A percentile compares a stretch with the other conserved stretches of the same genome.
Conservation (phyloP, 2,329 filamentous ascomycete species). For the Fusarium irregulare region DNA sequence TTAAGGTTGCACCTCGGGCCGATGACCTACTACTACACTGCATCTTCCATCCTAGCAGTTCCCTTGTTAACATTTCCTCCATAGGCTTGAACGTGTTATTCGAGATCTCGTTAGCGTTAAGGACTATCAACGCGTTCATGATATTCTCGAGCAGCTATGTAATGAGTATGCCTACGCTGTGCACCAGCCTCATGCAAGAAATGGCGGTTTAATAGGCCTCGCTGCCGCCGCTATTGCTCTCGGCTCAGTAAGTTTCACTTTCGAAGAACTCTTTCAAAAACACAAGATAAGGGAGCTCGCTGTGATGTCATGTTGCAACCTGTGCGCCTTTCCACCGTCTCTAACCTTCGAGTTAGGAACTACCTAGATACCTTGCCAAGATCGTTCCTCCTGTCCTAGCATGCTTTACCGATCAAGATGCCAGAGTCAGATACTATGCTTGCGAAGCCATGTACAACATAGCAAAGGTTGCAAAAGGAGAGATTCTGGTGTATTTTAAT, state of each 20-base stretch:
- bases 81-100: conserved; percentile 88
- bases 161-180: conserved; percentile 98
- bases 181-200: conserved; percentile 94
- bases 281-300: background rate
- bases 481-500: conserved; percentile 97
- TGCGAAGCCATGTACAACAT: conserved; percentile 99
- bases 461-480: conserved; percentile 97
- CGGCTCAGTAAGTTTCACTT: conserved; percentile 75
- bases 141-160: conserved; percentile 94
- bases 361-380: conserved; percentile 89
- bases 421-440: conserved; percentile 95
- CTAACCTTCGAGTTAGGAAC: conserved; percentile 68
- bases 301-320: background rate
- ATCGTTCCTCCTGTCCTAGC: conserved; percentile 97
- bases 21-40: conserved; percentile 7
- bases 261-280: background rate
- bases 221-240: conserved; percentile 96
- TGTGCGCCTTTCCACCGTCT: background rate
- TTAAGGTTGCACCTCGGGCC: background rate
- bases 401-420: conserved; percentile 98
- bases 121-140: conserved; percentile 83
- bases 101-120: conserved; percentile 81
- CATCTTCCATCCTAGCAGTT: background rate
- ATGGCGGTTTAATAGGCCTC: conserved; percentile 94
- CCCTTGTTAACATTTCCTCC: conserved; percentile 15